Percentiles rank a stretch among this genome's conserved stretches.
These are phyloP conservation scores for Coniosporium apollinis DNA, from an alignment of 495 filamentous ascomycete genomes.

Conservation along the genomic window DNA sequence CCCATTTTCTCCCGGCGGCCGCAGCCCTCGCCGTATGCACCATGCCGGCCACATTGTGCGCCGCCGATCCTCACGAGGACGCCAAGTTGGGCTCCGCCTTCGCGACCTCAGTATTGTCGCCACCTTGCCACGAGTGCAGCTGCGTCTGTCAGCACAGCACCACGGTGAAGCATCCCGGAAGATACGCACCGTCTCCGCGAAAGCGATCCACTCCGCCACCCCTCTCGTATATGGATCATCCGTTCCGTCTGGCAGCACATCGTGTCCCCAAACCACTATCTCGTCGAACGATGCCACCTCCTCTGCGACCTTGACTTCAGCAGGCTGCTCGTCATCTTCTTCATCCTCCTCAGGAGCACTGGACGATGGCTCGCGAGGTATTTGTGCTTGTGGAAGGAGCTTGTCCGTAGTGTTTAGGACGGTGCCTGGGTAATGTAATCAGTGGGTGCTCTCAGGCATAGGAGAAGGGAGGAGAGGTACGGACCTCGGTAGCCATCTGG, in stretches of 20 bases:
- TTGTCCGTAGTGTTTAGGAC: conserved; percentile 13
- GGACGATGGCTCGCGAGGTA: conserved; percentile 2
- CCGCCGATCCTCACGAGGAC: too few relatives aligned
- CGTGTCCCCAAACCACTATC: conserved; percentile 73
- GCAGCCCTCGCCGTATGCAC: too few relatives aligned
- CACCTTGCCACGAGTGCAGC: too few relatives aligned
- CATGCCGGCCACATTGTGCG: too few relatives aligned
- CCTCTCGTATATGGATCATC: conserved; percentile 41
- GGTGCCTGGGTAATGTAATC: conserved; percentile 6
- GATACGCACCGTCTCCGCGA: conserved; percentile 49
- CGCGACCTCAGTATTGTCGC: too few relatives aligned
- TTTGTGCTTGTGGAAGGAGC: conserved; percentile 2
- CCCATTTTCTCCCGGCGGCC: too few relatives aligned
- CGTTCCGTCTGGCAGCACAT: conserved; percentile 28
- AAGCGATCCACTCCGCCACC: conserved; percentile 69
- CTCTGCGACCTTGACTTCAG: conserved; percentile 42
- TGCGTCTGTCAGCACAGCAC: too few relatives aligned
- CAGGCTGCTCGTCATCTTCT: conserved; percentile 27
- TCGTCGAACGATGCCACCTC: conserved; percentile 55
- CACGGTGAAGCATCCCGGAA: too few relatives aligned
- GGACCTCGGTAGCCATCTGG: conserved; percentile 62
- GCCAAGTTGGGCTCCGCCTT: too few relatives aligned
- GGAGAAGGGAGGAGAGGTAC: background rate
- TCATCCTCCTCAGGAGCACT: conserved; percentile 22
- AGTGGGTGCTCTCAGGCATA: background rate